A percentile compares a stretch with the other conserved stretches of the same genome.
These are phyloP conservation scores for Trichophyton mentagrophytes DNA, from an alignment of 2,329 filamentous ascomycete genomes.

Conservation along the genomic window DNA sequence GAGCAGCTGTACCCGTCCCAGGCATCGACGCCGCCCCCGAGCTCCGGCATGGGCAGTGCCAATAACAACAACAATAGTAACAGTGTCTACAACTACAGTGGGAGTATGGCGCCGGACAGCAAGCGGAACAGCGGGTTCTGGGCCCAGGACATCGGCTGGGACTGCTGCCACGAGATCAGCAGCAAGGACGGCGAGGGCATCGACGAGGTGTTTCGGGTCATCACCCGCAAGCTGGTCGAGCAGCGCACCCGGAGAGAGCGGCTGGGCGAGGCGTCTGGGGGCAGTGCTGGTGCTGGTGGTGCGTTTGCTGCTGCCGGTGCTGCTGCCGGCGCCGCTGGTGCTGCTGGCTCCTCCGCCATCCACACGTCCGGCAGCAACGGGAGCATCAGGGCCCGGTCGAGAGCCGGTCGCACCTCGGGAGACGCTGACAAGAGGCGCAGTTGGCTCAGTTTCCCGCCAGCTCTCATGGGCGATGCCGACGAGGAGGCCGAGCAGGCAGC, in stretches of 20 bases:
- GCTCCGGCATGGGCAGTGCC: conserved; percentile 37
- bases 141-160: conserved; percentile 89
- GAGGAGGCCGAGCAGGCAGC: not conserved
- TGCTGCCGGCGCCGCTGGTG: conserved; percentile 14
- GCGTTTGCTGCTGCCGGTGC: too few species aligned
- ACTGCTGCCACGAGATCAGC: conserved; percentile 92
- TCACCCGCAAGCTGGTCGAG: conserved; percentile 73
- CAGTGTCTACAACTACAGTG: conserved; percentile 12
- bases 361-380: too few species aligned
- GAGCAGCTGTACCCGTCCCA: conserved; percentile 70
- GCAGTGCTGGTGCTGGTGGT: not conserved
- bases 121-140: conserved; percentile 45
- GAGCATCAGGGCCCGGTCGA: conserved; percentile 25
- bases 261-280: conserved; percentile 37
- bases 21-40: conserved; percentile 54
- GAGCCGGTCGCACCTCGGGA: conserved; percentile 47
- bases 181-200: conserved; percentile 91
- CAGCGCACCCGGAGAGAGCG: conserved; percentile 45
- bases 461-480: conserved; percentile 17
- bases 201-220: conserved; percentile 87
- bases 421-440: conserved; percentile 52
- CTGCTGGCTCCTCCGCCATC: too few species aligned
- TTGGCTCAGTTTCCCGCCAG: conserved; percentile 50
- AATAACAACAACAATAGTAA: conserved; percentile 13
- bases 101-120: conserved; percentile 22